Base-by-base conservation (phyloP, 2,329 filamentous ascomycete species). In the Amylocarpus encephaloides region DNA sequence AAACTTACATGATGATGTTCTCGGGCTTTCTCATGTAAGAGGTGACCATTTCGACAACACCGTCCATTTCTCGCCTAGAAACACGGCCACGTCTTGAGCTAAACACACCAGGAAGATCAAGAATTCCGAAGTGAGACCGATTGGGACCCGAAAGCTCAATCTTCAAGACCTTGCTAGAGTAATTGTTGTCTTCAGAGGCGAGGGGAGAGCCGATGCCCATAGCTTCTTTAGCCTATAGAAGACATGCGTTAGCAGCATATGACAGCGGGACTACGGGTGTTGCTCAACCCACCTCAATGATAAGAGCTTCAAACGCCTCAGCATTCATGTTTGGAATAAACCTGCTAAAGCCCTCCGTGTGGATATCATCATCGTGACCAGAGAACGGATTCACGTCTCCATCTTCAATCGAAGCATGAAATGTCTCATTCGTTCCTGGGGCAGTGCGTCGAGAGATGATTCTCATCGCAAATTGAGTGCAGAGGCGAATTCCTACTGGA, bases 1-100 rank as follows among this genome's bases (percentile, higher is more conserved):
- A n/a, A 0, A 56, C 68, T 61, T 40, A 70, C 67, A 71, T 67
- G 13, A 71, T 64, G 16, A 71, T 66, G 30, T 68, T 71, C 29
- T 67, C 62, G 3, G 58, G 56, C 12, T 64, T 62, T 12, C 53
- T 58, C 66, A 71, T 69, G 35, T 71, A 70, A 10, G 65, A 55
- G 2, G 60, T 52, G 3, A 68, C 62, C 67, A 71, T 66, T 2
- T 51, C 54, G 13, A 60, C 56, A 1, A 70, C 61, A 0, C 61
- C 62, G 1, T 52, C 40, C 50, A 60, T 62, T 15, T 71, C 69
- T 11, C 53, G 33, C 12, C 62, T 48, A 1, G 67, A 67, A 1
- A 68, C 60, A 0, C 53, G 53, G 18, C 54, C 43, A 1, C 59
- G 50, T 10, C 53, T 59, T 2, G 60, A 53, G 10, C 51, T 51